Conservation (phyloP, 441 rosid genomes). For the Syzygium syzygioides region DNA sequence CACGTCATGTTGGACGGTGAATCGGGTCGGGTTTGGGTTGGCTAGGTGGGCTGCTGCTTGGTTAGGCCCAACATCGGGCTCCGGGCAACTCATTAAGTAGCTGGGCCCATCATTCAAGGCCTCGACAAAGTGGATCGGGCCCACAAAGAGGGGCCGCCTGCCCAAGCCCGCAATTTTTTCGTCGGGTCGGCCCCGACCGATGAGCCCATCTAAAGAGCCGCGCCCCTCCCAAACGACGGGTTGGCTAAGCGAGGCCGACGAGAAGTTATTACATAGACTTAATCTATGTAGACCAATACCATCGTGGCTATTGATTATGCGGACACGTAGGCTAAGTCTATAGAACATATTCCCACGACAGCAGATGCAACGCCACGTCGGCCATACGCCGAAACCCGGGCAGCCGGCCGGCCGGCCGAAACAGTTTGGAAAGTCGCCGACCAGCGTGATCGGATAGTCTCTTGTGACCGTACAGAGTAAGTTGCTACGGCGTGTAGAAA, state of each 20-base stretch:
- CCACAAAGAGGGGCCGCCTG: background rate
- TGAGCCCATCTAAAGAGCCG: background rate
- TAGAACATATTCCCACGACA: background rate
- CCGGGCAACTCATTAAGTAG: background rate
- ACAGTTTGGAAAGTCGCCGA: background rate
- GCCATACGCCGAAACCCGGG: background rate
- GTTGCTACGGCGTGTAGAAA: background rate
- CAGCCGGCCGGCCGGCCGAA: background rate
- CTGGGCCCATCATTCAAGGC: background rate
- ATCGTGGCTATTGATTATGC: background rate
- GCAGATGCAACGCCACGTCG: background rate
- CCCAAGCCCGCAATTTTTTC: background rate
- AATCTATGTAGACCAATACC: background rate
- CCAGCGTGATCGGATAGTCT: background rate
- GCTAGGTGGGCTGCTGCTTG: rapidly evolving
- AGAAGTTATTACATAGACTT: background rate
- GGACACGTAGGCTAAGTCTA: background rate
- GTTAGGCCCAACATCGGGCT: background rate
- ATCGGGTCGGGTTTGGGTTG: background rate
- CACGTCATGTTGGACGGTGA: background rate
- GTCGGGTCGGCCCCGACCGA: background rate
- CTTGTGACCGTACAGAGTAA: background rate
- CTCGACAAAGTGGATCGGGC: background rate
- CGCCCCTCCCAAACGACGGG: background rate
- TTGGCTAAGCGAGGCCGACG: background rate